phyloP scores from a whole-genome alignment of 345 rosid genomes.

The Anastatica hierochuntica region DNA sequence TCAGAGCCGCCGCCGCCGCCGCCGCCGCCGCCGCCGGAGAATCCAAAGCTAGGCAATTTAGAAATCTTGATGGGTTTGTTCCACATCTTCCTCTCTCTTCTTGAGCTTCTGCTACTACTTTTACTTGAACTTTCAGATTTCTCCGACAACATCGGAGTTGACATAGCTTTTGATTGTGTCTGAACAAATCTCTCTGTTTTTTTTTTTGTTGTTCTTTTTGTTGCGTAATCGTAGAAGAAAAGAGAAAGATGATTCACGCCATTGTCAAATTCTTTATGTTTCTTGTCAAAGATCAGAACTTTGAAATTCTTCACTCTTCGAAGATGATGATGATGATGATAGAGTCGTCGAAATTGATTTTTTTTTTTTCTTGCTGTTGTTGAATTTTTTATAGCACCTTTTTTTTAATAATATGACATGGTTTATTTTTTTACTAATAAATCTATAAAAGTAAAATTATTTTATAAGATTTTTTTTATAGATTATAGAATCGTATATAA shows the following conservation, averaged over 20 bases:
- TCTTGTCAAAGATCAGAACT: slow-evolving; percentile 7
- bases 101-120: slow-evolving; percentile 9
- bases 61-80: slow-evolving; percentile 36
- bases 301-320: slow-evolving; percentile 20
- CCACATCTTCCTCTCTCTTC: slow-evolving; percentile 31
- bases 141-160: slow-evolving; percentile 21
- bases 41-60: slow-evolving; percentile 30
- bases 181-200: slow-evolving; percentile 8
- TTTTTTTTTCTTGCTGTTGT: not conserved
- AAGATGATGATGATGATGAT: slow-evolving; percentile 10
- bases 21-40: too few relatives aligned
- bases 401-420: not conserved
- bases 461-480: not conserved
- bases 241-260: not conserved
- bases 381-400: slow-evolving; percentile 6
- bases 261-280: not conserved
- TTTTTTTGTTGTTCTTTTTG: not conserved
- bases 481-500: too few relatives aligned
- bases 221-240: not conserved
- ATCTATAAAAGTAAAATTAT: not conserved
- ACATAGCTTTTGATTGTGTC: slow-evolving; percentile 7
- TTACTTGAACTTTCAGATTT: slow-evolving; percentile 21
- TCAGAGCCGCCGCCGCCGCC: too few relatives aligned
- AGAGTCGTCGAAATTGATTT: slow-evolving; percentile 18
- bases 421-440: not conserved